Evolutionary conservation across 768 basidiomycete species (phyloP).

Genomic region (Pulveroboletus sp.): DNA sequence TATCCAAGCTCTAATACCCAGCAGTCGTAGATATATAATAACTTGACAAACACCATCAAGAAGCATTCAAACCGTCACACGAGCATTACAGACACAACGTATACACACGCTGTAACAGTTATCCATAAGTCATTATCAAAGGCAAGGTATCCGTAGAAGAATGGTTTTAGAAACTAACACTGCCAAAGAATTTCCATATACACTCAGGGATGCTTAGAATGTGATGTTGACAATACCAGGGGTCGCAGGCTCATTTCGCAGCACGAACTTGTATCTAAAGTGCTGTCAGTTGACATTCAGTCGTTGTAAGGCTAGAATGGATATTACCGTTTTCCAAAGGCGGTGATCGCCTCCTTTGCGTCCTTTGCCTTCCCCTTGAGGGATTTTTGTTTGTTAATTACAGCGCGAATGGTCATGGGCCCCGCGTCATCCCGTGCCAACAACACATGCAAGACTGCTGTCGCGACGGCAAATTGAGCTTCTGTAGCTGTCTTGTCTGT

Average conservation of each 20-base stretch:
- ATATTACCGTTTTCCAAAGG: conserved; percentile 17
- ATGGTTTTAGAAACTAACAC: background rate
- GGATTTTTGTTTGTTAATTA: conserved; percentile 1
- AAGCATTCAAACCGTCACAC: conserved; percentile 3
- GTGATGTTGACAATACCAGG: conserved; percentile 18
- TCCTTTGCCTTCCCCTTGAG: conserved; percentile 2
- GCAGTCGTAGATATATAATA: conserved; percentile 6
- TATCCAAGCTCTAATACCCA: background rate
- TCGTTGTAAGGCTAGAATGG: background rate
- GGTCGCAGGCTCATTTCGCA: background rate
- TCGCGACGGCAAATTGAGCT: background rate
- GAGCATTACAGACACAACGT: conserved; percentile 13
- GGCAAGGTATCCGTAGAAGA: background rate
- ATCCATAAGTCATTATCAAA: conserved; percentile 17
- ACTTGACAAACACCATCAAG: conserved; percentile 8
- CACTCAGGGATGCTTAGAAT: conserved; percentile 13
- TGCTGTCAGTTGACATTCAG: conserved; percentile 4
- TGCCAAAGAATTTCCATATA: background rate
- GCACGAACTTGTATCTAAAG: conserved; percentile 18
- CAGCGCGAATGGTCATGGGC: conserved; percentile 13
- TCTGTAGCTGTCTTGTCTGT: conserved; percentile 1
- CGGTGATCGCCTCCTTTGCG: background rate
- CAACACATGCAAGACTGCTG: conserved; percentile 9
- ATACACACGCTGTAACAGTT: conserved; percentile 7
- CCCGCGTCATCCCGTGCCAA: conserved; percentile 11